These are phyloP conservation scores for Beauveria pseudobassiana DNA, from an alignment of 2,329 filamentous ascomycete species.

Conservation along the genomic window DNA sequence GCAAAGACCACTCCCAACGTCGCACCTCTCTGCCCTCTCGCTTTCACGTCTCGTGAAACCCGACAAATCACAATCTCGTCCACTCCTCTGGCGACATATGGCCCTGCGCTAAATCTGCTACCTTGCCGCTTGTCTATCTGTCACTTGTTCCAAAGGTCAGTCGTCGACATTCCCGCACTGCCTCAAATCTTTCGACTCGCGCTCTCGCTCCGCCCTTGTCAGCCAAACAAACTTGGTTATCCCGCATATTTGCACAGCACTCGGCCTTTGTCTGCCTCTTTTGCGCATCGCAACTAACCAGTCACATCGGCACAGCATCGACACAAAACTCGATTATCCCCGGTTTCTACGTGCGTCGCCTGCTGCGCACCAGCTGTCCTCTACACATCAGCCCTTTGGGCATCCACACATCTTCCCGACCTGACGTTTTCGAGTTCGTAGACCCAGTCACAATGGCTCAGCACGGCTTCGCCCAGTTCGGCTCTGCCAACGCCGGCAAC, in stretches of 20 bases:
- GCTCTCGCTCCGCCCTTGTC: background rate
- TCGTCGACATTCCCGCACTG: background rate
- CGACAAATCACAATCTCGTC: background rate
- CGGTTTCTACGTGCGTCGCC: background rate
- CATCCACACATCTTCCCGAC: conserved; percentile 13
- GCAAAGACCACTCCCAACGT: background rate
- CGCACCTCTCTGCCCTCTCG: background rate
- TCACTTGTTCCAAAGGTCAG: background rate
- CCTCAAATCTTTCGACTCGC: background rate
- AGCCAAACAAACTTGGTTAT: background rate
- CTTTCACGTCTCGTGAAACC: background rate
- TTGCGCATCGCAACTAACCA: background rate
- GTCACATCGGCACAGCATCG: background rate
- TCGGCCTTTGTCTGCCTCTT: background rate
- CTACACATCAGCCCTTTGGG: background rate
- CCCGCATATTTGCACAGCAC: background rate
- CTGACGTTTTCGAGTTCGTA: conserved; percentile 11
- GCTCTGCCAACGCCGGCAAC: conserved; percentile 44
- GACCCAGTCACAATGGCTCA: conserved; percentile 40
- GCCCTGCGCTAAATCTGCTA: background rate
- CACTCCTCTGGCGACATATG: conserved; percentile 3
- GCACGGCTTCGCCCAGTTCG: conserved; percentile 50
- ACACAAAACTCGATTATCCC: background rate
- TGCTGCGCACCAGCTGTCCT: conserved; percentile 1
- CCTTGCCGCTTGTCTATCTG: background rate